phyloP scores from a whole-genome alignment of 805 yeast genomes.

The Suhomyces sp. region DNA sequence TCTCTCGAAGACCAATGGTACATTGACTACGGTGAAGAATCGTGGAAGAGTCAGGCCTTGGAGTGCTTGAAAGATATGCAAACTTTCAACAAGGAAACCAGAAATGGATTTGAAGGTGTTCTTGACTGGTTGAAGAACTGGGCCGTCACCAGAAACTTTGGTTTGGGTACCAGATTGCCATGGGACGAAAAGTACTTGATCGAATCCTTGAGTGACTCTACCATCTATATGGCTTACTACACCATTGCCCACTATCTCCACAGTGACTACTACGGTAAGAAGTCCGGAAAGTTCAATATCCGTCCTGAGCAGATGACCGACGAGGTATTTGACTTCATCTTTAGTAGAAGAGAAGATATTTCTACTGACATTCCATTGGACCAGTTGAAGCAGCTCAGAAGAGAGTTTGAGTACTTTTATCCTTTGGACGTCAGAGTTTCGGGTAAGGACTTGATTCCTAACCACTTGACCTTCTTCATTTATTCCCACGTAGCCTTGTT shows the following conservation, averaged over 20 bases:
- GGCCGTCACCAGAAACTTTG: constrained; percentile 97
- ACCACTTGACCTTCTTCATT: constrained; percentile 93
- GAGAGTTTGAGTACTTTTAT: constrained; percentile 95
- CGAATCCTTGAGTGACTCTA: constrained; percentile 94
- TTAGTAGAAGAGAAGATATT: constrained; percentile 64
- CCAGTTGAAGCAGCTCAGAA: constrained; percentile 70
- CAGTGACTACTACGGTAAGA: constrained; percentile 78
- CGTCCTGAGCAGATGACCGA: constrained; percentile 84
- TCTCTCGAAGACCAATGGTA: constrained; percentile 99
- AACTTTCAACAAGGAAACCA: constrained; percentile 77
- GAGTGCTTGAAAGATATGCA: constrained; percentile 77
- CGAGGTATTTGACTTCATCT: constrained; percentile 89
- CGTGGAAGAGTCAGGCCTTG: constrained; percentile 79
- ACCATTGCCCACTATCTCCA: constrained; percentile 87
- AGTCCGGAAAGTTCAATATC: constrained; percentile 68
- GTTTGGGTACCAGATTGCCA: constrained; percentile 91
- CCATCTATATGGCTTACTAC: constrained; percentile 92
- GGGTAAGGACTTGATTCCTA: constrained; percentile 96
- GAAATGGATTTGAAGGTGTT: constrained; percentile 90
- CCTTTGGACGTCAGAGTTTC: constrained; percentile 91
- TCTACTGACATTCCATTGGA: constrained; percentile 59
- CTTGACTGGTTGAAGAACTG: constrained; percentile 96
- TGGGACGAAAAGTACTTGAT: constrained; percentile 95
- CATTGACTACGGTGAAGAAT: constrained; percentile 92
- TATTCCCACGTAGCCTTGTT: constrained; percentile 91